Base-by-base conservation (phyloP, 2,329 filamentous ascomycete genomes). In the Pestalotiopsis sp. region DNA sequence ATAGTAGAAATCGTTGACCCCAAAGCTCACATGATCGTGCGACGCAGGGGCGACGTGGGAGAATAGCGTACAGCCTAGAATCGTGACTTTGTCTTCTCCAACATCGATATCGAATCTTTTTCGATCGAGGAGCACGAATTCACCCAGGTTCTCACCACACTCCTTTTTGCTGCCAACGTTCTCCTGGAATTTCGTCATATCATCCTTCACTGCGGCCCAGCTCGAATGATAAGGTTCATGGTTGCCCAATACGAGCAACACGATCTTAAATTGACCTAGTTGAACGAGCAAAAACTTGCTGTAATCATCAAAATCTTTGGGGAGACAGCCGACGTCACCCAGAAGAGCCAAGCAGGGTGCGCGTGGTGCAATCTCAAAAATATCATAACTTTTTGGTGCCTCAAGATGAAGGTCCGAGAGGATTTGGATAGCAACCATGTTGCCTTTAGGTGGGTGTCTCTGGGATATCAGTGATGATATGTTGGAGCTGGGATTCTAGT, bases 331-430 rank as follows among this genome's bases (percentile, higher is more conserved):
- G 65, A 90, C 85, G 70, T 90, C 87, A 23, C 88, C 88, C 0
- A 90, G 80, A 0, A 90, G 80, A 0, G 85, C 87, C 2, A 90
- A 80, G 68, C 84, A 82, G 0, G 85, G 84, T 1, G 86, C 83
- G 63, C 76, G 79, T 1, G 84, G 82, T 0, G 73, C 62, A 25
- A 89, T 84, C 2, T 84, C 74, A 71, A 85, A 90, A 27, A 78
- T 23, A 45, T 87, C 83, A 74, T 90, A 90, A n/a, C 79, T 77
- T 60, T 80, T 79, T 0, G 83, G 81, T 9, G 75, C 73, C 73
- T 90, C 86, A 9, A 90, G 80, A 69, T 90, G 87, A 3, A 90
- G 79, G 75, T 90, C 87, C 0, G 87, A 89, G n/a, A 89, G 68
- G 61, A 89, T 82, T 71, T 88, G 81, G 23, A 83, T 67, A 13